Base-by-base conservation (phyloP, 2,329 filamentous ascomycete genomes). In the Purpureocillium lavendulum region DNA sequence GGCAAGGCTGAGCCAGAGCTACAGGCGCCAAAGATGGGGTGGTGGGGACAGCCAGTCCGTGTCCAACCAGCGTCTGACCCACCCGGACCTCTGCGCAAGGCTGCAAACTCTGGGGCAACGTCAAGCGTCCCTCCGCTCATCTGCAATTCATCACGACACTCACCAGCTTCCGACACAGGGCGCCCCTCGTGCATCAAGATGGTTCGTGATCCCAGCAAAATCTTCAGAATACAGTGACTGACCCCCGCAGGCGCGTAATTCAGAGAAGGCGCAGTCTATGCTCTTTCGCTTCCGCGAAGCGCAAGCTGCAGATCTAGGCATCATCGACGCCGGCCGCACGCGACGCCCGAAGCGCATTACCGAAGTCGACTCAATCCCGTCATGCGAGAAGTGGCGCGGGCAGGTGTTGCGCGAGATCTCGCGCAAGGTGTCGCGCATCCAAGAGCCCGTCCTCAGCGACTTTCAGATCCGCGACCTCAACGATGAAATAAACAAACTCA, bases 211-310 rank as follows among this genome's bases (percentile, higher is more conserved):
- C 15, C 11, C 7, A 7, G 21, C 10, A 26, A 10, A 15, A 6
- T 13, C 18, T 4, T n/a, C 14, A 9, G 24, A 15, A 36, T 30
- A 10, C 5, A 26, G 21, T 26, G 5, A 26, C 21, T 6, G 21
- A 10, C 21, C 13, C n/a, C 7, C 5, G 11, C 30, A 88, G 90
- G 89, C 90, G 58, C 90, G 90, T 59, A 96, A 97, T 65, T 90
- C 87, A 34, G 90, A 97, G 75, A 98, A 97, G 66, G 90, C 92
- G 56, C 92, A 98, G 72, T 96, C 89, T 35, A 98, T 98, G 90
- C 90, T 98, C 64, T 98, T 96, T 71, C 90, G 92, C 73, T 98
- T 98, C 73, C 87, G 92, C 62, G 92, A 94, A 58, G 86, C 90
- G 54, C 92, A 97, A 77, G 90, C 90, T 49, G 87, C 88, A 48